Conservation (phyloP, 2,329 filamentous ascomycete genomes). For the Calonectria pauciramosa region DNA sequence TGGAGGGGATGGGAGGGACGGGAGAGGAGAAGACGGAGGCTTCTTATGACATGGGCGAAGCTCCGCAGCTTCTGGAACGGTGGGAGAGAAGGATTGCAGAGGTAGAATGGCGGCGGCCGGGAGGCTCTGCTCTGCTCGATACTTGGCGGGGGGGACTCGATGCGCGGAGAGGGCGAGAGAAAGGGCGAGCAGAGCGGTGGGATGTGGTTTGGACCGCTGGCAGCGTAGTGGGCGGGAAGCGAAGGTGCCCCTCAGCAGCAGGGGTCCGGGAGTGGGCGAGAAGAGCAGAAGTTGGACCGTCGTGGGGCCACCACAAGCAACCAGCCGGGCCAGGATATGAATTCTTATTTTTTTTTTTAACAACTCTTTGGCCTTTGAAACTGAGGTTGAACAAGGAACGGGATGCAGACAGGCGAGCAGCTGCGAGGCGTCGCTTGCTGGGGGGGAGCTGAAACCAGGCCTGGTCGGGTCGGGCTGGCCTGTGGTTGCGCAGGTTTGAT, state of each 20-base stretch:
- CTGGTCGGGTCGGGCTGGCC: slow-evolving; percentile 2
- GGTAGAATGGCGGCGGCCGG: slow-evolving; percentile 25
- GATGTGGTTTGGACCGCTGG: slow-evolving; percentile 33
- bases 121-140: slow-evolving; percentile 27
- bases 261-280: slow-evolving; percentile 36
- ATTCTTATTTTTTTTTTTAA: slow-evolving; percentile 6
- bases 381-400: slow-evolving; percentile 1
- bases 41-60: slow-evolving; percentile 45
- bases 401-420: neutral
- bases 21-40: slow-evolving; percentile 27
- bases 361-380: neutral
- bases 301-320: slow-evolving; percentile 41
- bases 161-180: slow-evolving; percentile 14
- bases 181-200: slow-evolving; percentile 41
- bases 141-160: slow-evolving; percentile 32
- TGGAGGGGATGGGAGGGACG: slow-evolving; percentile 22
- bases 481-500: slow-evolving; percentile 4
- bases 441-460: slow-evolving; percentile 1
- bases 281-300: slow-evolving; percentile 16
- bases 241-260: slow-evolving; percentile 47
- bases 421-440: neutral
- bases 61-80: slow-evolving; percentile 41
- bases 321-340: slow-evolving; percentile 9
- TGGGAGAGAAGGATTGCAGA: slow-evolving; percentile 31
- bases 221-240: slow-evolving; percentile 42